phyloP scores from a whole-genome alignment of 2,329 filamentous ascomycete species.

The Neocatenulostroma microsporum region DNA sequence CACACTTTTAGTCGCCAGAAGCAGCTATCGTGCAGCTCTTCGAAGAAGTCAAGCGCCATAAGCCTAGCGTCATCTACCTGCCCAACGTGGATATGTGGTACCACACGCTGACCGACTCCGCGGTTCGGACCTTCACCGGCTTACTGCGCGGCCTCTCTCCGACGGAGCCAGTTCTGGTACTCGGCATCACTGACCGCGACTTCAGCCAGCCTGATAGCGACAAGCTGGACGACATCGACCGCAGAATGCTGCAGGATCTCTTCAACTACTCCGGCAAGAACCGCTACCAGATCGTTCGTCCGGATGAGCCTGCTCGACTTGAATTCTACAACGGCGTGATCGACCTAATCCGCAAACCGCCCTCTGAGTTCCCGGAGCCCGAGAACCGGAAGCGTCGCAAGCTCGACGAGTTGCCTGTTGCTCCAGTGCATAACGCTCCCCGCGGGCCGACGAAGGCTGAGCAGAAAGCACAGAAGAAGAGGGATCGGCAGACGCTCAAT shows the following conservation, averaged over 20 bases:
- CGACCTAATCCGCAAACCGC: slow-evolving; percentile 68
- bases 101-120: slow-evolving; percentile 53
- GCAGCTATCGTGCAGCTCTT: slow-evolving; percentile 86
- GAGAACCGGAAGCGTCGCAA: slow-evolving; percentile 78
- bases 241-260: slow-evolving; percentile 60
- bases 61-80: slow-evolving; percentile 92
- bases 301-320: slow-evolving; percentile 54
- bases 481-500: slow-evolving; percentile 77
- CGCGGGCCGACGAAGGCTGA: slow-evolving; percentile 64
- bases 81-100: slow-evolving; percentile 89
- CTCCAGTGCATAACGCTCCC: slow-evolving; percentile 54
- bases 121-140: slow-evolving; percentile 72
- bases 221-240: slow-evolving; percentile 41
- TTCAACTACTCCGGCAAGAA: slow-evolving; percentile 84
- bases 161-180: slow-evolving; percentile 78
- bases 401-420: slow-evolving; percentile 67
- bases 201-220: slow-evolving; percentile 44
- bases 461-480: slow-evolving; percentile 68
- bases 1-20: slow-evolving; percentile 53
- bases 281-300: slow-evolving; percentile 60
- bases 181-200: slow-evolving; percentile 69
- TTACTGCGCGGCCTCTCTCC: slow-evolving; percentile 77
- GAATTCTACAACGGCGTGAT: slow-evolving; percentile 74
- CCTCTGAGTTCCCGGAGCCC: slow-evolving; percentile 79
- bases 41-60: slow-evolving; percentile 84